Conservation (phyloP, 1,139 yeast genomes). For the Geotrichum armillariae region DNA sequence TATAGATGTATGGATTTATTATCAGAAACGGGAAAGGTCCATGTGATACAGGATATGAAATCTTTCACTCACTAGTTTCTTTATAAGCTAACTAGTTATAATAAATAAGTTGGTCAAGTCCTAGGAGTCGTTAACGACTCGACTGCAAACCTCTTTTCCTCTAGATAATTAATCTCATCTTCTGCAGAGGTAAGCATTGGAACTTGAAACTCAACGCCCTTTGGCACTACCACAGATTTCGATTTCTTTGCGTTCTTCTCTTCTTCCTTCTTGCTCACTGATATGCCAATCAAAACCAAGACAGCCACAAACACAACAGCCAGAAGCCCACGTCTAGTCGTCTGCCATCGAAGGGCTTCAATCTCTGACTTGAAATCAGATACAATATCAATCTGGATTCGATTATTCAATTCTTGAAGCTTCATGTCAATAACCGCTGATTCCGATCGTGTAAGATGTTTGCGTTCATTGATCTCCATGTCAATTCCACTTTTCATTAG, state of each 20-base stretch:
- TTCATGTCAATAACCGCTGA: constrained; percentile 68
- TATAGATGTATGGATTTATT: too few species aligned
- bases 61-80: too few species aligned
- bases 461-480: constrained; percentile 84
- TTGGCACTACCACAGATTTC: constrained; percentile 32
- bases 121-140: constrained; percentile 32
- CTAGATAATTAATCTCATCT: constrained; percentile 31
- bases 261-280: constrained; percentile 42
- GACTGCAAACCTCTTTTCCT: constrained; percentile 30
- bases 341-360: constrained; percentile 90
- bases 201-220: constrained; percentile 33
- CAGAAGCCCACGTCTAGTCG: constrained; percentile 81
- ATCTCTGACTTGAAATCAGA: constrained; percentile 84
- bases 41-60: too few species aligned
- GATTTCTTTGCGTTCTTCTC: constrained; percentile 36
- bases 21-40: too few species aligned
- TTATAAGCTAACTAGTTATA: too few species aligned
- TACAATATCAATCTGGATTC: constrained; percentile 78
- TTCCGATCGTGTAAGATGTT: constrained; percentile 77
- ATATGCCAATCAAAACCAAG: constrained; percentile 51
- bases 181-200: constrained; percentile 34
- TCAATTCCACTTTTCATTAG: constrained; percentile 71
- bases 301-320: constrained; percentile 55
- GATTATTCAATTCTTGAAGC: constrained; percentile 82
- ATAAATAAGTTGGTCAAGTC: too few species aligned